Evolutionary conservation across 2,329 filamentous ascomycete species (phyloP).

Genomic region (Penicillium sumatraense): DNA sequence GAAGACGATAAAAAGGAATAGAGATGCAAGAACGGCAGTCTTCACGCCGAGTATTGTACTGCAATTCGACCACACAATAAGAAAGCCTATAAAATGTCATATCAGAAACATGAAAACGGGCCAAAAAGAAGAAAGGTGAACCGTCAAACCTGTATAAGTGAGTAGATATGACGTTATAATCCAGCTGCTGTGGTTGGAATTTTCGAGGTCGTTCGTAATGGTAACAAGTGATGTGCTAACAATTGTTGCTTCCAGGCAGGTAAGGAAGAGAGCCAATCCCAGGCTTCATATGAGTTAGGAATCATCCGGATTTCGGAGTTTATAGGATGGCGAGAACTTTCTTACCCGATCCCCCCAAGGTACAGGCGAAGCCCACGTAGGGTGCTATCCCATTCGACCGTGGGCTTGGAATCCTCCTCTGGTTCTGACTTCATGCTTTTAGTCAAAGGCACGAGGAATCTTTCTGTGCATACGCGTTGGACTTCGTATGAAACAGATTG

Average conservation of each 20-base stretch:
- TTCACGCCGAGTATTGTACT: constrained; percentile 63
- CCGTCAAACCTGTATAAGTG: constrained; percentile 50
- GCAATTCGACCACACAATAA: constrained; percentile 62
- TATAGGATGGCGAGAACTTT: neutral
- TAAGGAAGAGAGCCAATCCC: constrained; percentile 45
- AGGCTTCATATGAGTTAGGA: constrained; percentile 10
- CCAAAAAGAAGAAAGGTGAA: neutral
- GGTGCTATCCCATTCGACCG: constrained; percentile 3
- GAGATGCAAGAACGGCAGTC: constrained; percentile 50
- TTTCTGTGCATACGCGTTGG: too few relatives aligned
- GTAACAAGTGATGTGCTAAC: constrained; percentile 57
- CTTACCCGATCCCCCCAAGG: constrained; percentile 7
- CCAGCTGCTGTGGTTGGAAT: constrained; percentile 48
- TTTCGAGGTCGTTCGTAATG: constrained; percentile 46
- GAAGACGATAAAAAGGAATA: constrained; percentile 47
- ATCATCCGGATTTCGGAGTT: neutral
- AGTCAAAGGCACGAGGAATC: too few relatives aligned
- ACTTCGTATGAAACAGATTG: too few relatives aligned
- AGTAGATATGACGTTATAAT: constrained; percentile 56
- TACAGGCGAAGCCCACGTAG: constrained; percentile 6
- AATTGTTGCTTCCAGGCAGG: constrained; percentile 55
- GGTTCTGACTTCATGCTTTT: neutral
- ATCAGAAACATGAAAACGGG: neutral
- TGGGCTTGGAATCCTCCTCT: neutral
- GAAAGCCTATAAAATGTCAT: constrained; percentile 55